Evolutionary conservation across 371 early-diverging fungal species (phyloP), one percentile per base, ranked within the genome.

Genomic region (Mortierella polycephala): DNA sequence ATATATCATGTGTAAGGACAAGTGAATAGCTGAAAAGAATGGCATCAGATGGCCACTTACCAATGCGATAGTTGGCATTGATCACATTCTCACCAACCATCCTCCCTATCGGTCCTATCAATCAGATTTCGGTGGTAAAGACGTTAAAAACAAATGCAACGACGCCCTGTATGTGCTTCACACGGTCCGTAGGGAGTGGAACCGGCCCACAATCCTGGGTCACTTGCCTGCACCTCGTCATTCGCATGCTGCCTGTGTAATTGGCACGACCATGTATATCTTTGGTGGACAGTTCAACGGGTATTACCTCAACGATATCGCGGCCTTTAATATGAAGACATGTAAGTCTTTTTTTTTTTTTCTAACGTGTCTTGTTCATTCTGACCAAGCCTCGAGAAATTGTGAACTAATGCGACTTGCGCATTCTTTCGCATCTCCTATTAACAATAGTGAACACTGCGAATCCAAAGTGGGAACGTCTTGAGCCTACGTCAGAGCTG

Each of bases 261-360:
- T 86, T 30, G 90, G 91, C 9, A 88, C 89, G 21, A 84, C 86
- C 41, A 86, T 94, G 83, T 92, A 87, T 70, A 83, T 94, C 45
- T 93, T 91, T 85, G 94, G 94, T 63, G 94, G 94, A 1, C 90
- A 91, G 40, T 75, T 82, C 21, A 88, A 91, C 57, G 86, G 88
- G 39, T 82, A 83, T 50, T 92, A 89, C 60, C 82, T 92, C 37
- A 86, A 90, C 66, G 94, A 94, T 67, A 74, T 94, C 30, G 72
- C 85, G n/a, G 84, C 89, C 46, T 92, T 93, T 66, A 91, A 94
- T 61, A 85, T 89, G 54, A 88, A 83, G 51, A 81, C 87, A 59
- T 74, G 89, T 89, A 85, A 82, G 83, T 74, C n/a, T 14, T 20
- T 21, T 45, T 13, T 14, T 20, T 21, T 45, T 13, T 49, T 61